Conservation (phyloP, 345 rosid genomes). For the Boechera divaricarpa region DNA sequence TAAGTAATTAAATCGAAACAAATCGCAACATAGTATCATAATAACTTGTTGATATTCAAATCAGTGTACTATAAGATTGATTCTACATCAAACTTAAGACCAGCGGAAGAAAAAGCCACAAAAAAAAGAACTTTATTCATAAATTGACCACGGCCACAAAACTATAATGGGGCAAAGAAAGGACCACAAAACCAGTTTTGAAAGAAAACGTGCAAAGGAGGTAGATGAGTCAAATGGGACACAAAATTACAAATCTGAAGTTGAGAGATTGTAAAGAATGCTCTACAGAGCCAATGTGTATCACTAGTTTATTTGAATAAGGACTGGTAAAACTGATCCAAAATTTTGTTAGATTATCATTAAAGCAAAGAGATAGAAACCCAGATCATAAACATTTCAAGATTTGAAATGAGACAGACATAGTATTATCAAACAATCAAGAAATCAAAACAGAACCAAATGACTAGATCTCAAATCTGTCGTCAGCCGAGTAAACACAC, state of each 20-base stretch:
- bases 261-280: constrained; percentile 17
- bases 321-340: neutral
- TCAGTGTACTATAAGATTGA: neutral
- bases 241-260: constrained; percentile 6
- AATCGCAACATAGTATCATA: neutral
- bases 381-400: neutral
- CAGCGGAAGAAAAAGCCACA: neutral
- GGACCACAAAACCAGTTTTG: constrained; percentile 12
- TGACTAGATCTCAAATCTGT: neutral
- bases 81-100: constrained; percentile 1
- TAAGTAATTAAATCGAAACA: neutral
- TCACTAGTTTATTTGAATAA: neutral
- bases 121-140: neutral
- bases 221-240: constrained; percentile 16
- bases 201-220: constrained; percentile 28
- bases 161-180: neutral
- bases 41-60: neutral
- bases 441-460: neutral
- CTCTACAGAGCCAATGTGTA: constrained; percentile 13
- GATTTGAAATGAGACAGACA: neutral
- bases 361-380: neutral
- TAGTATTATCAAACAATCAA: neutral
- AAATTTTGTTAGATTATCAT: neutral
- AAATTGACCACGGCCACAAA: constrained; percentile 19
- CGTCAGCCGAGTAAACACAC: neutral